Evolutionary conservation across 768 basidiomycete species (phyloP).

Genomic region (Amyloporia xantha): DNA sequence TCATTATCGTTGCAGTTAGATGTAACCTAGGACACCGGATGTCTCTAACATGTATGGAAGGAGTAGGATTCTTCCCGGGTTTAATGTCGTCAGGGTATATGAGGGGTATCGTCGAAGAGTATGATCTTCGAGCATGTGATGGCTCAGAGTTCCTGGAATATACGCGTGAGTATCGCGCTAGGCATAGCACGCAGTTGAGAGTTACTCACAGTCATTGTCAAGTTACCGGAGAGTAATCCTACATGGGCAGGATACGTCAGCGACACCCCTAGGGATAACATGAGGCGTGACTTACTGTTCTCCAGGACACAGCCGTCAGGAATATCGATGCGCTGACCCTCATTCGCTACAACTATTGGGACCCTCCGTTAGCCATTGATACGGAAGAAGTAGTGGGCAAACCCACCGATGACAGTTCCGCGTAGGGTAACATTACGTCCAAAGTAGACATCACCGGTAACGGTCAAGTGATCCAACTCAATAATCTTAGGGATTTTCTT

Average conservation of each 20-base stretch:
- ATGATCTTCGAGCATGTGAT: no score
- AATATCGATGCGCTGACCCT: conserved; percentile 67
- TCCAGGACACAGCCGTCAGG: conserved; percentile 71
- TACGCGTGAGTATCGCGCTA: no score
- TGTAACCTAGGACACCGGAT: no score
- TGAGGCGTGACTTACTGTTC: conserved; percentile 39
- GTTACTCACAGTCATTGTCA: conserved; percentile 62
- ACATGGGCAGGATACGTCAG: conserved; percentile 12
- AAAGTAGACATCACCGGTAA: conserved; percentile 87
- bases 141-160: no score
- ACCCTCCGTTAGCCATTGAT: not conserved
- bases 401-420: conserved; percentile 78
- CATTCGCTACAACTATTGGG: conserved; percentile 57
- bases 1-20: no score
- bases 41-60: no score
- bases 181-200: no score
- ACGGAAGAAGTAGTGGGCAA: not conserved
- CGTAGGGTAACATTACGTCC: conserved; percentile 80
- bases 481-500: conserved; percentile 88
- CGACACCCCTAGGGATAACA: not conserved
- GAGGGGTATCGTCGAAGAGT: no score
- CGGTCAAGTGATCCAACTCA: conserved; percentile 92
- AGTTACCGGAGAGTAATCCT: conserved; percentile 77
- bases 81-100: no score
- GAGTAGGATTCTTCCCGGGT: no score